These are phyloP conservation scores for Lasiosphaeria miniovina DNA, from an alignment of 495 filamentous ascomycete species.

Conservation along the genomic window DNA sequence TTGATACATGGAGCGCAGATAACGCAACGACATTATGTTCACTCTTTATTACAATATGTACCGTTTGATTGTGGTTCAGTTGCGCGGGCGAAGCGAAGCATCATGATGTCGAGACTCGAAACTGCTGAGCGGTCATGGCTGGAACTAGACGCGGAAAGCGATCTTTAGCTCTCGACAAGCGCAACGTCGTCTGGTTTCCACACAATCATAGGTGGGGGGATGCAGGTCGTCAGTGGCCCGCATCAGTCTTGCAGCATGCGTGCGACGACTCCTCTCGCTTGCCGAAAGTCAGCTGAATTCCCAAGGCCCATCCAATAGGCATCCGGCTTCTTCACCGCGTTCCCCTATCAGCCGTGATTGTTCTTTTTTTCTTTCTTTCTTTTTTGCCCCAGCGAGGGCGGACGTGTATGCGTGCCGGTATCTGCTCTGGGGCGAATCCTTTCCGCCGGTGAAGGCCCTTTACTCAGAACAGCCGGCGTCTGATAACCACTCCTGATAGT, in stretches of 20 bases:
- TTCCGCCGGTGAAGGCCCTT: neutral
- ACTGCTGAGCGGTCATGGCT: too few species aligned
- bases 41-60: too few species aligned
- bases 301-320: neutral
- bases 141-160: too few species aligned
- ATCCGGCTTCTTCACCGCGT: constrained; percentile 2
- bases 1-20: neutral
- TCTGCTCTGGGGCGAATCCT: neutral
- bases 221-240: neutral
- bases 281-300: constrained; percentile 2
- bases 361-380: neutral
- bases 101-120: too few species aligned
- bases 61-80: too few species aligned
- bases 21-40: too few species aligned
- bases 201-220: neutral
- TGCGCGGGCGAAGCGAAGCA: too few species aligned
- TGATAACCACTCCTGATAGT: neutral
- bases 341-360: neutral
- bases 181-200: neutral
- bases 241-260: constrained; percentile 12
- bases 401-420: neutral
- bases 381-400: neutral
- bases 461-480: neutral
- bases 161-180: too few species aligned
- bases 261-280: neutral